Evolutionary conservation across 352 stramenopile genomes (phyloP).

Genomic region (Globisporangium paroecandrum): DNA sequence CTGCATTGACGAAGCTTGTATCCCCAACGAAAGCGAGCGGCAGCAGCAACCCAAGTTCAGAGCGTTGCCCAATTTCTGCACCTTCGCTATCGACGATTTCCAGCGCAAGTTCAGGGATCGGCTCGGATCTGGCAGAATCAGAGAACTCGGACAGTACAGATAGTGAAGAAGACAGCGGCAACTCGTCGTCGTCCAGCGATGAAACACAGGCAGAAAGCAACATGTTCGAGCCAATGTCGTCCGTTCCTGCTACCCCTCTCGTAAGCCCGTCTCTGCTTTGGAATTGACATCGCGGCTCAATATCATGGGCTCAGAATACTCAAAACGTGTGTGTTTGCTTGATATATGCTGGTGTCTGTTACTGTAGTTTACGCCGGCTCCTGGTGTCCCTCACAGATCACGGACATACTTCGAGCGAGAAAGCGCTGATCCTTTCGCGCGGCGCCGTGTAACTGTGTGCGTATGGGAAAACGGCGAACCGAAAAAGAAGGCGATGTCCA

Average conservation of each 20-base stretch:
- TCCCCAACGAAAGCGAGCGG: conserved; percentile 40
- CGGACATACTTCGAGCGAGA: conserved; percentile 33
- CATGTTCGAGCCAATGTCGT: conserved; percentile 33
- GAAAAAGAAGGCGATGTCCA: conserved; percentile 75
- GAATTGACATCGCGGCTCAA: not conserved
- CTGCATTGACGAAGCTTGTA: conserved; percentile 47
- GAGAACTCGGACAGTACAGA: conserved; percentile 77
- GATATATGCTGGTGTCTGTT: conserved; percentile 5
- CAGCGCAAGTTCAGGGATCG: conserved; percentile 39
- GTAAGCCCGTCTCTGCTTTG: conserved; percentile 10
- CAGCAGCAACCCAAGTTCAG: conserved; percentile 1
- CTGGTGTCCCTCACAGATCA: conserved; percentile 30
- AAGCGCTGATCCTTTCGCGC: conserved; percentile 45
- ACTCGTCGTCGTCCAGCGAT: conserved; percentile 72
- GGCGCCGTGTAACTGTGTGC: conserved; percentile 69
- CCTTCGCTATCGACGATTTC: conserved; percentile 15
- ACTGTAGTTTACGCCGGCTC: conserved; percentile 17
- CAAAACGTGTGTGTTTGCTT: not conserved
- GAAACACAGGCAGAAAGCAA: conserved; percentile 39
- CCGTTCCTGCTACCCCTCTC: conserved; percentile 23
- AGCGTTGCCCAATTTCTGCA: conserved; percentile 20
- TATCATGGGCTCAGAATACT: conserved; percentile 1
- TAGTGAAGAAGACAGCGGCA: conserved; percentile 72
- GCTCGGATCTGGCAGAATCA: conserved; percentile 60
- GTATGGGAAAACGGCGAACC: conserved; percentile 71